phyloP scores from a whole-genome alignment of 2,329 filamentous ascomycete species.

The Dothidotthia symphoricarpi region DNA sequence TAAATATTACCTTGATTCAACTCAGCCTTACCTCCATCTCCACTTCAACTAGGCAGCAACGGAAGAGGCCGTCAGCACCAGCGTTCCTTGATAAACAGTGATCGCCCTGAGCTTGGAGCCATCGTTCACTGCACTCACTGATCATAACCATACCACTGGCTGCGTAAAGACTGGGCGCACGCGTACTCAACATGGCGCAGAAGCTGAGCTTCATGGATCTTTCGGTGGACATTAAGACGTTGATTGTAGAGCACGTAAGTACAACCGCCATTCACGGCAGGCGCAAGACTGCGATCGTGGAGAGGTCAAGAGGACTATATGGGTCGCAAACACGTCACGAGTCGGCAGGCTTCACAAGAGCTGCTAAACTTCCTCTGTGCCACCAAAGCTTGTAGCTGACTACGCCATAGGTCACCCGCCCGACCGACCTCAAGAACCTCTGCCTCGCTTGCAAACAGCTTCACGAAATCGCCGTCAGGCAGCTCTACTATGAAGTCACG shows the following conservation, averaged over 20 bases:
- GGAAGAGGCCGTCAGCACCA: background rate
- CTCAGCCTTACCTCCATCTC: background rate
- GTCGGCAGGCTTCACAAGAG: background rate
- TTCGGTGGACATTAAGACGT: conserved; percentile 41
- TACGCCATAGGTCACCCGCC: conserved; percentile 42
- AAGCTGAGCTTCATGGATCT: conserved; percentile 35
- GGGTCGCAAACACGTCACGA: too few species aligned
- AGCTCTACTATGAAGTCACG: conserved; percentile 48
- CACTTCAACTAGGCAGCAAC: conserved; percentile 6
- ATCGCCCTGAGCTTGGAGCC: too few species aligned
- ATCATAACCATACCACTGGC: background rate
- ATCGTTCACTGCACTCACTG: too few species aligned
- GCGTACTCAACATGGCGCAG: conserved; percentile 23
- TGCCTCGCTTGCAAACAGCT: conserved; percentile 50
- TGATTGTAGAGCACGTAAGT: conserved; percentile 42
- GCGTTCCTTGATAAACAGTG: background rate
- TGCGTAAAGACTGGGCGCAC: background rate
- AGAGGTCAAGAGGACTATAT: too few species aligned
- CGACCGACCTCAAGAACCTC: conserved; percentile 49
- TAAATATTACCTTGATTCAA: too few species aligned
- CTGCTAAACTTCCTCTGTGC: background rate
- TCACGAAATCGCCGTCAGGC: conserved; percentile 47
- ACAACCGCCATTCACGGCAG: background rate
- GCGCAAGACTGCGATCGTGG: background rate
- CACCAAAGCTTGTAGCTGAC: conserved; percentile 2